These are phyloP conservation scores for Claviceps cyperi DNA, from an alignment of 2,329 filamentous ascomycete species.

Conservation along the genomic window DNA sequence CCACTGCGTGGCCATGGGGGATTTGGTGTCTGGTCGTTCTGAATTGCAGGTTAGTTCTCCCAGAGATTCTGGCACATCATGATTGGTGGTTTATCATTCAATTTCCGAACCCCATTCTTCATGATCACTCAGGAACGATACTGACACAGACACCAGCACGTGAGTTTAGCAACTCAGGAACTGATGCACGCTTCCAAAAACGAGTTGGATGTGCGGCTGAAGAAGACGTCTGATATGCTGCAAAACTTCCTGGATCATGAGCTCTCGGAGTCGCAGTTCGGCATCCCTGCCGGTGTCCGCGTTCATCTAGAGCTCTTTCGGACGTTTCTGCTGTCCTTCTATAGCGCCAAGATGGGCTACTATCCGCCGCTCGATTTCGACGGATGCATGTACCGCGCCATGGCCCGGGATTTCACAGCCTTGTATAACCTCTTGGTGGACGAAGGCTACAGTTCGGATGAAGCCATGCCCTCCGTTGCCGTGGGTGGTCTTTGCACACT, in stretches of 20 bases:
- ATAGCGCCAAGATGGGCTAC: conserved; percentile 51
- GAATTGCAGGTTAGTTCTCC: conserved; percentile 44
- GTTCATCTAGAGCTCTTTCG: conserved; percentile 61
- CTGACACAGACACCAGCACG: conserved; percentile 24
- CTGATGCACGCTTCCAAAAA: conserved; percentile 47
- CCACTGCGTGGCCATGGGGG: conserved; percentile 67
- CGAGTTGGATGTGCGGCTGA: conserved; percentile 51
- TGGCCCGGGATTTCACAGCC: conserved; percentile 56
- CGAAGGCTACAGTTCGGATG: conserved; percentile 31
- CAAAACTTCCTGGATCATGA: conserved; percentile 58
- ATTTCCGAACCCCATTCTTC: too few species aligned
- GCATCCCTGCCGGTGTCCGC: conserved; percentile 43
- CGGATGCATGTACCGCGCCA: conserved; percentile 36
- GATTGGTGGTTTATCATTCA: too few species aligned
- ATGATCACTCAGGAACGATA: not conserved
- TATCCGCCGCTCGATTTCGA: conserved; percentile 47
- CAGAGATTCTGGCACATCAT: too few species aligned
- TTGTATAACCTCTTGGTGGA: conserved; percentile 62
- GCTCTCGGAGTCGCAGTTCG: conserved; percentile 50
- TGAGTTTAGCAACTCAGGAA: conserved; percentile 42
- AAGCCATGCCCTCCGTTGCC: conserved; percentile 37
- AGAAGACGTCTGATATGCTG: conserved; percentile 42
- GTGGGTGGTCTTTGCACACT: conserved; percentile 56
- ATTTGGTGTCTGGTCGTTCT: conserved; percentile 36
- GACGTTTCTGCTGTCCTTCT: conserved; percentile 51